These are phyloP conservation scores for Barnettozyma sucrosica DNA, from an alignment of 805 yeast genomes.

Conservation along the genomic window DNA sequence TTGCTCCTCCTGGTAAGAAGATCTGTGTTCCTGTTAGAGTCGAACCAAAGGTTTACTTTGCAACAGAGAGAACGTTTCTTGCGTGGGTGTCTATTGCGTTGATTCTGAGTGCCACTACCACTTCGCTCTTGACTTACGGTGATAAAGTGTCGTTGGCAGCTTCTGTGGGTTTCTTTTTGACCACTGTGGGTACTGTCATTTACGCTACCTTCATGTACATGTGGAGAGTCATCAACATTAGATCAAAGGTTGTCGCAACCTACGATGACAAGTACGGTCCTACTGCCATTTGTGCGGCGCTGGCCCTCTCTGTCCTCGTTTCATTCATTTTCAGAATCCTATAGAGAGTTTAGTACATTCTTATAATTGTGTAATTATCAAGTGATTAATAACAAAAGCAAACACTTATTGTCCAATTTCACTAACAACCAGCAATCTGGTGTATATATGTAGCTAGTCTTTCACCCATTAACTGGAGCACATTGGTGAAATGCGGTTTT, in stretches of 20 bases:
- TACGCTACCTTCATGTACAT: slow-evolving; percentile 73
- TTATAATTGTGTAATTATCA: neutral
- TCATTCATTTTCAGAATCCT: slow-evolving; percentile 43
- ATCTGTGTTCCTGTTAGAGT: slow-evolving; percentile 93
- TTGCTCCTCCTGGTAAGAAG: slow-evolving; percentile 82
- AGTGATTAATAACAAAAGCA: no score
- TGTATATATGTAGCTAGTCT: no score
- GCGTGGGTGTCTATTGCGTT: slow-evolving; percentile 92
- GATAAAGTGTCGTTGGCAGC: slow-evolving; percentile 69
- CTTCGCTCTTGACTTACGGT: slow-evolving; percentile 82
- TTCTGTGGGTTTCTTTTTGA: slow-evolving; percentile 77
- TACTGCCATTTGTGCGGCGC: slow-evolving; percentile 65
- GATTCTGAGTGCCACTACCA: slow-evolving; percentile 83
- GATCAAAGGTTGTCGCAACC: slow-evolving; percentile 74
- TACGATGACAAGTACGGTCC: slow-evolving; percentile 91
- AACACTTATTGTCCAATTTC: neutral
- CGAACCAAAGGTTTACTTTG: slow-evolving; percentile 98
- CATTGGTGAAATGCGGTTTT: neutral
- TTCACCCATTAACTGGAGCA: no score
- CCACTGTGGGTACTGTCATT: slow-evolving; percentile 66
- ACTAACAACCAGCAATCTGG: neutral
- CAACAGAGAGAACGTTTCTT: slow-evolving; percentile 91
- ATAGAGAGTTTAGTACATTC: neutral
- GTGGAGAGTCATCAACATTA: slow-evolving; percentile 76
- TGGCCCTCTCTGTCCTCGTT: slow-evolving; percentile 62